Percentiles rank a stretch among this genome's conserved stretches.
These are phyloP conservation scores for Candida nanaspora DNA, from an alignment of 805 yeast species.

Conservation along the genomic window DNA sequence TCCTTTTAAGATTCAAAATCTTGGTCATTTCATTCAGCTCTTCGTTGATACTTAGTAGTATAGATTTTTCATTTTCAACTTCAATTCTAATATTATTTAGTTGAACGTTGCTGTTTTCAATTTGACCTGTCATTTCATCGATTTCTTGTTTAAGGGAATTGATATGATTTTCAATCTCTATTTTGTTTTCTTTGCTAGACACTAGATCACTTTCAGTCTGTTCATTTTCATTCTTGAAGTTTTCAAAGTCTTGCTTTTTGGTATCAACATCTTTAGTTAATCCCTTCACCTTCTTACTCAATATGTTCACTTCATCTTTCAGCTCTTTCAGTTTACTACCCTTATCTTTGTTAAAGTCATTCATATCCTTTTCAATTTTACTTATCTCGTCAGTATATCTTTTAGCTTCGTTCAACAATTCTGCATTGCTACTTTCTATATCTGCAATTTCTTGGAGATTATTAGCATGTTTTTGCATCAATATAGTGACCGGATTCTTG, in stretches of 20 bases:
- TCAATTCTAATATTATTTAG: constrained; percentile 24
- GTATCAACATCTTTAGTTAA: constrained; percentile 35
- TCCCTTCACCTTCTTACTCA: constrained; percentile 28
- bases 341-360: constrained; percentile 73
- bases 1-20: constrained; percentile 36
- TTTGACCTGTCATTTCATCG: constrained; percentile 16
- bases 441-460: constrained; percentile 38
- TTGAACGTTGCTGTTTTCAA: constrained; percentile 19
- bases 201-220: constrained; percentile 54
- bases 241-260: constrained; percentile 50
- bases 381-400: constrained; percentile 37
- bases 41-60: constrained; percentile 62
- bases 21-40: constrained; percentile 58
- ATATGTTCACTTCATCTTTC: constrained; percentile 39
- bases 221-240: constrained; percentile 62
- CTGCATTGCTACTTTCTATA: constrained; percentile 31
- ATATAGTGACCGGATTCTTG: constrained; percentile 47
- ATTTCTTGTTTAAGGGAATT: constrained; percentile 27
- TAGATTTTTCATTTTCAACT: constrained; percentile 49
- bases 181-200: constrained; percentile 34
- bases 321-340: constrained; percentile 70
- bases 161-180: constrained; percentile 27
- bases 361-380: constrained; percentile 64
- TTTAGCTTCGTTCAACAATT: constrained; percentile 25
- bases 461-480: constrained; percentile 42